These are phyloP conservation scores for Penicillium psychrofluorescens DNA, from an alignment of 495 filamentous ascomycete species.

Conservation along the genomic window DNA sequence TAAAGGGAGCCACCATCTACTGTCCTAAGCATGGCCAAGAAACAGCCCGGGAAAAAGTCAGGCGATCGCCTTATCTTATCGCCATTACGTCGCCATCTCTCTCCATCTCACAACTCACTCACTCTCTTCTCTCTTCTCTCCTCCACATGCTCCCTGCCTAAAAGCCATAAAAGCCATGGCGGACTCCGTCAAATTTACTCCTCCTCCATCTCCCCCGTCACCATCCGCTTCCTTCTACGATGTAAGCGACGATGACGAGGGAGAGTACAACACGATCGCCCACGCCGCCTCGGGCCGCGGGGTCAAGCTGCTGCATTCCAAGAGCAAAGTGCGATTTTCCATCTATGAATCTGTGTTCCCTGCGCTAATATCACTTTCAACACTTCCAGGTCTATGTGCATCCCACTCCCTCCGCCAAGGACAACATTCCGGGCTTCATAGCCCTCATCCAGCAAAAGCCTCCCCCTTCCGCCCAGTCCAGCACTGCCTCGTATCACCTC, in stretches of 20 bases:
- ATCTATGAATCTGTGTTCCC: too few relatives aligned
- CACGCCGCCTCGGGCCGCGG: slow-evolving; percentile 72
- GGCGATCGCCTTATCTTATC: slow-evolving; percentile 9
- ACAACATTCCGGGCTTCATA: slow-evolving; percentile 95
- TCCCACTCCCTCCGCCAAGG: slow-evolving; percentile 84
- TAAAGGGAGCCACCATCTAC: too few relatives aligned
- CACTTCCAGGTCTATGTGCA: slow-evolving; percentile 81
- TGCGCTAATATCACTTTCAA: slow-evolving; percentile 1
- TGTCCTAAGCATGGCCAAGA: neutral
- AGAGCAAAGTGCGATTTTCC: slow-evolving; percentile 69
- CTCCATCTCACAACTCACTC: neutral
- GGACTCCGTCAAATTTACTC: slow-evolving; percentile 31
- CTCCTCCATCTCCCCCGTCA: slow-evolving; percentile 52
- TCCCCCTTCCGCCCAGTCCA: slow-evolving; percentile 40
- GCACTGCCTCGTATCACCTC: slow-evolving; percentile 66
- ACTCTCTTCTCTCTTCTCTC: neutral
- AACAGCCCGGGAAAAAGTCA: neutral
- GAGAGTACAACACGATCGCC: slow-evolving; percentile 91
- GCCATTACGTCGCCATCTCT: slow-evolving; percentile 13
- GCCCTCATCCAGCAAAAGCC: slow-evolving; percentile 88
- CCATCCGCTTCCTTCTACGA: slow-evolving; percentile 92
- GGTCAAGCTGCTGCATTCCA: slow-evolving; percentile 92
- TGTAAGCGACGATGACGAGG: slow-evolving; percentile 92
- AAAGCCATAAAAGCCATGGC: slow-evolving; percentile 20
- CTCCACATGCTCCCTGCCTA: too few relatives aligned